Base-by-base conservation (phyloP, 192 early-diverging fungal genomes). In the Gryganskiella cystojenkinii region DNA sequence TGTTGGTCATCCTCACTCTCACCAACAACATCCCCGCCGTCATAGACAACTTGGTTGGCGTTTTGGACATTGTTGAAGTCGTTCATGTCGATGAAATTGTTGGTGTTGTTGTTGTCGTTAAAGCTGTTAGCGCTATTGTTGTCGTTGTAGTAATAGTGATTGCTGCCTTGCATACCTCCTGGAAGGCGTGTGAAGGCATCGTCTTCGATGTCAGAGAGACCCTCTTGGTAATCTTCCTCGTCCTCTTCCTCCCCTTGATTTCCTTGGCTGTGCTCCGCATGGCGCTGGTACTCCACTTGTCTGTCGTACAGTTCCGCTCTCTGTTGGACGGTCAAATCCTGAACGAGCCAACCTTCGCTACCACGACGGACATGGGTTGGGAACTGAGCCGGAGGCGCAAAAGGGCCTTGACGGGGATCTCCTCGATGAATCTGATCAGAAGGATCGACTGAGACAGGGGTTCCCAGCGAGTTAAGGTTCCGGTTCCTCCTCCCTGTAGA, bases 261-360 rank as follows among this genome's bases (percentile, higher is more conserved):
- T 9, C 64, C 69, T 5, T 70, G 70, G 13, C 7, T 13, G n/a
- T 61, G 64, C 37, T 64, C 74, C 50, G 73, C 66, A 3, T 81
- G 63, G 1, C 67, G 78, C 31, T 81, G 49, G 33, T 81, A 82
- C 20, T 83, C 71, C 7, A 71, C 52, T 34, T 84, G 67, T 46
- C 78, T 78, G 49, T 86, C 81, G 25, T 82, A 81, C 35, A 86
- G 47, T 14, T 78, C 60, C 53, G 58, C 68, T 20, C 81, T 76
- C 31, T 81, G 75, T 40, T 80, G 71, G 17, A 71, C 56, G 8
- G 70, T 78, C 70, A 82, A 50, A 53, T 68, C 72, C 42, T 81
- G 62, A 14, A 88, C 74, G 22, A 78, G 52, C 74, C 74, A 78
- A 0, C 74, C 74, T 22, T 78, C 74, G 37, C 74, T 78, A 27